Base-by-base conservation (phyloP, 2,329 filamentous ascomycete species). In the Apiospora koreana region DNA sequence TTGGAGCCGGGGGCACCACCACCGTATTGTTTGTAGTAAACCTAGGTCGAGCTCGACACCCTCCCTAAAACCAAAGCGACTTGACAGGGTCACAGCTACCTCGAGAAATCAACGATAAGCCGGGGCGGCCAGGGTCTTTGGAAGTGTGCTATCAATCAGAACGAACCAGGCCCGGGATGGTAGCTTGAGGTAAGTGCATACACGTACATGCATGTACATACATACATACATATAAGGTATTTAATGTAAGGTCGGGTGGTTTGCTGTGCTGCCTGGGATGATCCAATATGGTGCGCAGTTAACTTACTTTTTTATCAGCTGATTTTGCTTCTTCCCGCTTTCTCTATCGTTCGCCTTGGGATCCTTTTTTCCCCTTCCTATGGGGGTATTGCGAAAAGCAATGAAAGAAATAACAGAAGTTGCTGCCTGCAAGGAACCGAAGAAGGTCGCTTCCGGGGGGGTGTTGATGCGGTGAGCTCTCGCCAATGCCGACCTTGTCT, bases 21-120 rank as follows among this genome's bases (percentile, higher is more conserved):
- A 23, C 8, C 31, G 28, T 38, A 14, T 62, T 62, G 54, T 62
- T n/a, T 62, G 31, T 35, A 35, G 54, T 62, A 38, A 62, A 38
- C 18, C 54, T 38, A 38, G 54, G 54, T 35, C 54, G 54, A 62
- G 54, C 54, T 62, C 28, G 54, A 62, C 54, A 62, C 54, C 54
- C 54, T 62, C 54, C 54, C 54, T 31, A 38, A 31, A 62, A 62
- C 54, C 31, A 62, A 62, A 62, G 31, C 54, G 28, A 62, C 16
- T 38, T 62, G 54, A 62, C 54, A 62, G 54, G 54, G 54, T 62
- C 18, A 62, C 54, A 62, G 31, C 31, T 62, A 62, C 31, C 54
- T 38, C 31, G 54, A 62, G 54, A 38, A 62, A 62, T 62, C 54
- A 62, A 62, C 54, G 54, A 62, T 62, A 62, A 62, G 54, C 54